Conservation (phyloP, 108 stramenopile species). For the Bacterosira constricta region DNA sequence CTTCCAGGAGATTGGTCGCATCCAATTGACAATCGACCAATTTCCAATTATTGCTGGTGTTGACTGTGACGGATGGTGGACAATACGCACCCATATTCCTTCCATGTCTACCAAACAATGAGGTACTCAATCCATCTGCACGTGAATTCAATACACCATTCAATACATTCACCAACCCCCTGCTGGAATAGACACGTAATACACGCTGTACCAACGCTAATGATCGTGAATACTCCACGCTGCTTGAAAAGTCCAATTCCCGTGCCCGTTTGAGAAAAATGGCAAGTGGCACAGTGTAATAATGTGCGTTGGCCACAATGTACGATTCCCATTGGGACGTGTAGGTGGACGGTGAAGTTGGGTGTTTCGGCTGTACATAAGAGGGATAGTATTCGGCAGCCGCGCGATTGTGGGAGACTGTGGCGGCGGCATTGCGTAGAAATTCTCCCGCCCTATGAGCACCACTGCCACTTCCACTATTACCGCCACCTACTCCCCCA, state of each 20-base stretch:
- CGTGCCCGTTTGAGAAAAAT: constrained; percentile 87
- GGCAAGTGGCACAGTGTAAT: constrained; percentile 83
- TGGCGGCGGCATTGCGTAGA: constrained; percentile 42
- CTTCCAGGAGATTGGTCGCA: constrained; percentile 80
- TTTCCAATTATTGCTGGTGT: no score
- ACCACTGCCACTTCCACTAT: background rate
- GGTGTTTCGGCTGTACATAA: constrained; percentile 50
- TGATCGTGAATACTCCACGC: constrained; percentile 51
- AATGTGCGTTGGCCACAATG: constrained; percentile 75
- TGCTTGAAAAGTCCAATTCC: constrained; percentile 86
- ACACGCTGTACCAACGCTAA: constrained; percentile 68
- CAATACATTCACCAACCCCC: constrained; percentile 66
- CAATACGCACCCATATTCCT: constrained; percentile 59
- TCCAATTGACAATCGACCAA: constrained; percentile 67
- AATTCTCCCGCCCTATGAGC: constrained; percentile 30
- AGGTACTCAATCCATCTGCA: constrained; percentile 27
- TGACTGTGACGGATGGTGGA: constrained; percentile 62
- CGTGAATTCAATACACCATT: constrained; percentile 51
- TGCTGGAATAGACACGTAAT: constrained; percentile 73
- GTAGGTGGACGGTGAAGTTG: constrained; percentile 64
- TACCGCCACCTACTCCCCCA: background rate
- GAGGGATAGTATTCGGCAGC: constrained; percentile 42
- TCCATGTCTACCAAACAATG: constrained; percentile 57
- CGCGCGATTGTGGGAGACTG: constrained; percentile 15
- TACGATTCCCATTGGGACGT: constrained; percentile 76